Base-by-base conservation (phyloP, 1,139 yeast species). In the Saccharomycopsis crataegensis region DNA sequence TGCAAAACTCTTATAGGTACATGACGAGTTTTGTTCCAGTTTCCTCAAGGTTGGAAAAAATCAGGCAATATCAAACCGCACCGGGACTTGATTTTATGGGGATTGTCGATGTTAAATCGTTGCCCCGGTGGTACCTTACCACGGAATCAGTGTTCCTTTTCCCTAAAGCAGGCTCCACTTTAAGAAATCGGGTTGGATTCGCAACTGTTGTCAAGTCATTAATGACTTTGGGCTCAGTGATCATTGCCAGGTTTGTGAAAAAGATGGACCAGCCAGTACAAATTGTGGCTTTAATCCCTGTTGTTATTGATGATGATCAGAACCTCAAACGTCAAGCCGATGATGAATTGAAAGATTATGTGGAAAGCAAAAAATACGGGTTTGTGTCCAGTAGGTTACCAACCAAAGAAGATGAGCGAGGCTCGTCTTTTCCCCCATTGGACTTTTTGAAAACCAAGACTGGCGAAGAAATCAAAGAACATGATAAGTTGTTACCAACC, bases 381-480 rank as follows among this genome's bases (percentile, higher is more conserved):
- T 64, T 80, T 43, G 62, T 76, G 2, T 60, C 74, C 54, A 66
- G 67, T 6, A 71, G 83, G 45, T 65, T 90, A n/a, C 96, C 97
- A 1, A 87, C 79, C 66, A 76, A 77, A 38, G 96, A 89, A 61
- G 97, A 91, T 64, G 85, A 81, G 60, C 80, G 84, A 59, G 70
- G 78, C 12, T 81, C 86, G 14, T 72, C 73, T 48, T 85, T 86
- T 60, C 83, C 87, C 0, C 69, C 70, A 28, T 66, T 87, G 49
- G 65, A 72, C 1, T 66, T 70, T 4, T 59, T 71, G 17, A 64
- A 60, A 33, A 67, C 70, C 5, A 64, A 70, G 2, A 64, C 67
- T 8, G 75, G 75, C 1, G 65, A 66, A 46, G 55, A 60, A 9
- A 58, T 70, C 41, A 61, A 61, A 6, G 58, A 61, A 17, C 63